Evolutionary conservation across 768 basidiomycete genomes (phyloP).

Genomic region (Russula earlei): DNA sequence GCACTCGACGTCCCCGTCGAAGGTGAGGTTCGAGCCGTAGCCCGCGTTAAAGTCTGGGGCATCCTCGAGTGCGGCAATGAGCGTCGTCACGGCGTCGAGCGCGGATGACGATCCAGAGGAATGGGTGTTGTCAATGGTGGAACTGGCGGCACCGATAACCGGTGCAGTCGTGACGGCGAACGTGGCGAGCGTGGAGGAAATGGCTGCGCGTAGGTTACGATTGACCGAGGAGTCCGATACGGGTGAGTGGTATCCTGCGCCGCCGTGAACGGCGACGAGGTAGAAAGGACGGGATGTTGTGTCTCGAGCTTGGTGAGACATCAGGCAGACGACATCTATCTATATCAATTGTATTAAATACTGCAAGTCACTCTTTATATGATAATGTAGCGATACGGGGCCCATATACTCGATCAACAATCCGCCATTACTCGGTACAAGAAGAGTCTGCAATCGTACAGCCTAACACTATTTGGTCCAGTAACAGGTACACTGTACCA

Average conservation of each 20-base stretch:
- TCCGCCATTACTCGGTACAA: slow-evolving; percentile 3
- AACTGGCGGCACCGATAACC: no score
- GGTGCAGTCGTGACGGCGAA: background rate
- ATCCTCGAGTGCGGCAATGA: background rate
- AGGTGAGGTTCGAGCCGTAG: slow-evolving; percentile 68
- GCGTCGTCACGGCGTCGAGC: background rate
- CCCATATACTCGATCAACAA: background rate
- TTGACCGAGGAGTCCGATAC: slow-evolving; percentile 31
- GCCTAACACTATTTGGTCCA: background rate
- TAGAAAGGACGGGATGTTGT: slow-evolving; percentile 1
- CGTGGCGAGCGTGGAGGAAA: slow-evolving; percentile 35
- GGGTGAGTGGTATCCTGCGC: slow-evolving; percentile 57
- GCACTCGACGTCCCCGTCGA: slow-evolving; percentile 70
- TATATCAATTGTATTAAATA: slow-evolving; percentile 1
- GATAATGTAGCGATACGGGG: slow-evolving; percentile 8
- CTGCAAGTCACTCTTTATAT: background rate
- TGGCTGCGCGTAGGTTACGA: slow-evolving; percentile 44
- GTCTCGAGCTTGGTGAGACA: background rate
- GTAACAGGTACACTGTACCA: no score
- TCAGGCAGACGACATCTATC: no score
- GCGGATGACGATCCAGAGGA: no score
- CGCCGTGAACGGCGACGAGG: slow-evolving; percentile 61
- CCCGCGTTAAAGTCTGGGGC: slow-evolving; percentile 31
- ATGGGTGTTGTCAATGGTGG: no score
- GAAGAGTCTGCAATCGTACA: background rate